Base-by-base conservation (phyloP, 208 protist genomes). In the Porcisia hertigi region DNA sequence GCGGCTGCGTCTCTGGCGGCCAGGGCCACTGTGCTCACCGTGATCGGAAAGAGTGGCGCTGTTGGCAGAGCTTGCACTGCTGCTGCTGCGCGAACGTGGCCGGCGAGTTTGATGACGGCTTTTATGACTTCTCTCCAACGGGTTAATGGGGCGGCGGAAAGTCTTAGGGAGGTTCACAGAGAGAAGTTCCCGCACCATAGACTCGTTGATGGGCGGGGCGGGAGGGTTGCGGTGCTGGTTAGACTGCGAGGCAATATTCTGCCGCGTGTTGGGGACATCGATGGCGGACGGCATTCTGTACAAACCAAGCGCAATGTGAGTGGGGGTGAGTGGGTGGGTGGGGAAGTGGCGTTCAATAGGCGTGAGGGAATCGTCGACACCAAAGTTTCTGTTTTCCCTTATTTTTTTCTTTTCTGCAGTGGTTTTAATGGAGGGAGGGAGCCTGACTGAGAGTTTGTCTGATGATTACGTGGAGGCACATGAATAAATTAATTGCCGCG, bases 171-270 rank as follows among this genome's bases (percentile, higher is more conserved):
- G 69, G 69, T 75, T 80, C 23, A 52, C 76, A 41, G 76, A 73
- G 76, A 80, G 76, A 18, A 45, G 76, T 49, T 80, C 69, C 7
- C 76, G 76, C 39, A 80, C 76, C 76, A 80, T 80, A 8, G 69
- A 75, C 60, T 80, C 76, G 59, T 54, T 75, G 49, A 80, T 80
- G 39, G 69, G 75, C 23, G 18, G 75, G 20, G 69, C 52, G 4
- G 52, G 11, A 9, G 3, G 3, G 2, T 73, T 18, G 9, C 9
- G 69, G 8, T n/a, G 45, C 25, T 57, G 25, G 16, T 34, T 70
- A 18, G 52, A 47, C 69, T 71, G 58, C 14, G 69, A 69, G 39
- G 70, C 30, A 30, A n/a, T 64, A 16, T 9, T 60, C 23, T 64
- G 12, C 5, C 49, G 76, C n/a, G 69, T 75, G 57, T 23, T 69